Conservation (phyloP, 176 grass and related monocot species). For the Cymbopogon citratus region DNA sequence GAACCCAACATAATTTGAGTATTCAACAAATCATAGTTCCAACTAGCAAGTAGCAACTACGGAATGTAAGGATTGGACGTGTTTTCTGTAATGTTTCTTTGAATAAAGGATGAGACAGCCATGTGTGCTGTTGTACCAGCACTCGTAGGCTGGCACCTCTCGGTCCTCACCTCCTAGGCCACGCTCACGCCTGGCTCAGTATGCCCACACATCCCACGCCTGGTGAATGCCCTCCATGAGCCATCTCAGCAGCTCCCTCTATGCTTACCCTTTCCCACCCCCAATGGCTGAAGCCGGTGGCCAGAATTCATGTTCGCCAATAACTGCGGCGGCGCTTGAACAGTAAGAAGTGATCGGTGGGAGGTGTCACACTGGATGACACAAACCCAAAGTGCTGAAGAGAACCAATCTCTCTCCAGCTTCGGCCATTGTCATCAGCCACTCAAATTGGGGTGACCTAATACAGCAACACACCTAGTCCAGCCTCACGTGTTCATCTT, state of each 20-base stretch:
- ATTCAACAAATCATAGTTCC: background rate
- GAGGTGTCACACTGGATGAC: background rate
- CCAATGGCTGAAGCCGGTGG: background rate
- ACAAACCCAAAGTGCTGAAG: background rate
- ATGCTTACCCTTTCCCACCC: background rate
- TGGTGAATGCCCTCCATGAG: background rate
- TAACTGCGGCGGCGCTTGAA: background rate
- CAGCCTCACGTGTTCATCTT: background rate
- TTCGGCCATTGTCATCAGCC: background rate
- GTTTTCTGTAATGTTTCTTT: background rate
- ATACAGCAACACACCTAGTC: background rate
- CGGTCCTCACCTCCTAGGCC: background rate
- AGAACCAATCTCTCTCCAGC: background rate
- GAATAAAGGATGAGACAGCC: background rate
- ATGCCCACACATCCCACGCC: too few relatives aligned
- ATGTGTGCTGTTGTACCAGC: background rate
- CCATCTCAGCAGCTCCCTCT: background rate
- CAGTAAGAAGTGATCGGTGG: background rate
- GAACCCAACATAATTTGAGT: background rate
- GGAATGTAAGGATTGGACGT: too few relatives aligned
- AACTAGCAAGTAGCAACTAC: background rate
- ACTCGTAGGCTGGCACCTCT: background rate
- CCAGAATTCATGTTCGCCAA: background rate
- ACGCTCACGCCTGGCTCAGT: background rate
- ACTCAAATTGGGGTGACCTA: background rate